Base-by-base conservation (phyloP, 805 yeast species). In the Komagataella kurtzmanii region DNA sequence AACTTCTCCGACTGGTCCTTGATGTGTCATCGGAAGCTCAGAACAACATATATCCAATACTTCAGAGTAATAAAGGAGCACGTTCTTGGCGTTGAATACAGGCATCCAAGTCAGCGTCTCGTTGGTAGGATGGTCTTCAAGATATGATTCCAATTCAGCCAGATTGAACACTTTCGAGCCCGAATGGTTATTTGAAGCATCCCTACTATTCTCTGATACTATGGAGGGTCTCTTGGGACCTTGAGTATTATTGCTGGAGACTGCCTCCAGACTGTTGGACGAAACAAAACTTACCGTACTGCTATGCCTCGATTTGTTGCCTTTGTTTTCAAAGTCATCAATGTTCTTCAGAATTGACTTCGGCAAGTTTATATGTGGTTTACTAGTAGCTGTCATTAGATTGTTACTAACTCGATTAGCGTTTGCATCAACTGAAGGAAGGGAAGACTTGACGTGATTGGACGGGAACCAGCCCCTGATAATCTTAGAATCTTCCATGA, bases 401-500 rank as follows among this genome's bases (percentile, higher is more conserved):
- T 10, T 30, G 40, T 10, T 49, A 50, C 53, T 56, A 14, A 55
- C 36, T 48, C 56, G 17, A 44, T 56, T 36, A 65, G 58, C 49
- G 62, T 67, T 50, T 68, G 71, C 54, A 69, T 74, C 14, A 14
- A 55, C 7, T 45, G 50, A n/a, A 12, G 48, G 6, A 7, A 44
- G 23, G 6, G 53, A 44, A 1, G 74, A 62, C 48, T 76, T 72
- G 24, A 80, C 80, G 64, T 75, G 82, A 53, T 75, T 77, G 49
- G 76, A 76, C 17, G 96, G 95, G 68, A 88, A 86, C 96, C 96
- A 88, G 58, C 96, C 96, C 60, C 95, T 73, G 45, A 62, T 59
- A 5, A 75, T 63, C 4, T 70, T 65, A 30, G 61, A 74, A 6
- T 76, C 75, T 2, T 67, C 63, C 44, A 64, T 65, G 4, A 61